Base-by-base conservation (phyloP, 2,329 filamentous ascomycete species). In the Iodosphaeria phyllophila region DNA sequence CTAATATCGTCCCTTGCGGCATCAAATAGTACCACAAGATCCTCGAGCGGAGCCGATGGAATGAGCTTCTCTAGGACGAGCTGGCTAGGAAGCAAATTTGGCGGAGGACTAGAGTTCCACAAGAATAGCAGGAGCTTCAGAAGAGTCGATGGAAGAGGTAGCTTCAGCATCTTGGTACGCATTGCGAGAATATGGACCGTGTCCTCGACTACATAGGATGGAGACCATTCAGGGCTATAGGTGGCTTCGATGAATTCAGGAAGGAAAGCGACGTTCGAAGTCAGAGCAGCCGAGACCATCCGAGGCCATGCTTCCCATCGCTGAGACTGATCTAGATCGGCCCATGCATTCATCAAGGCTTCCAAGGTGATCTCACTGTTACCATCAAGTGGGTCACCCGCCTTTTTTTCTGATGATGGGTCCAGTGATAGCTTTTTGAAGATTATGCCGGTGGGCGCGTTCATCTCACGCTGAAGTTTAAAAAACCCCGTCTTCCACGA, bases 121-220 rank as follows among this genome's bases (percentile, higher is more conserved):
- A 45, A 23, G 16, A 34, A 37, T 6, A 29, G 22, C 10, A 34
- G 21, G 15, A 44, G 32, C 7, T 33, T 31, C 8, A 24, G 16
- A 9, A 40, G 10, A 12, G 31, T 21, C 21, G 31, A 23, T 7
- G 26, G 20, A 8, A 12, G 15, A 14, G 13, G 9, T 15, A 10
- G 11, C 5, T 30, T 15, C 9, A 10, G 12, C 6, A 18, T 14
- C 9, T 30, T 26, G 10, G 22, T 25, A 12, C 20, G 21, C 13
- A 28, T 29, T 23, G 27, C 28, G 25, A 45, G 34, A 13, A 41
- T 16, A 20, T 42, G 39, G 8, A 41, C 20, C 6, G 34, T 13
- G 27, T 47, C 44, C 21, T 46, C 44, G 11, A 44, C 26, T 13
- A 45, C 26, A 24, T 45, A 47, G 22, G 29, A 39, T 23, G 41